Evolutionary conservation across 495 filamentous ascomycete genomes (phyloP), one percentile per base, ranked within the genome.

Genomic region (Aspergillus cristatus): DNA sequence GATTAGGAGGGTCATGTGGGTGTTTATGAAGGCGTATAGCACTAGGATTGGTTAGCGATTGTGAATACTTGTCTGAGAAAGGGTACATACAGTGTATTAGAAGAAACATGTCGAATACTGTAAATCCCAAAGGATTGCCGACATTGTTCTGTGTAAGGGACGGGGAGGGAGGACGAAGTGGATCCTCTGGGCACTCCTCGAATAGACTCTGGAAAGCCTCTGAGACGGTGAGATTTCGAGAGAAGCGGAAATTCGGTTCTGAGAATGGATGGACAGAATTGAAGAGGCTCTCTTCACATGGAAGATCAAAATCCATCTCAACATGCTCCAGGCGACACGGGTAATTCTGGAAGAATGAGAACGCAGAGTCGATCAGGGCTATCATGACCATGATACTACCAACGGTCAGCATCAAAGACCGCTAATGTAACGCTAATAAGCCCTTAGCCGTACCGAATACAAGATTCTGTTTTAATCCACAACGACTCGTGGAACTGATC

Each of bases 391-490:
- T 58, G 3, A 57, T 60, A 4, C 65, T 69, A 22, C 3, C 16
- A 2, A 26, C 5, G 2, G 34, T 65, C 25, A 63, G 48, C 25
- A 1, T 2, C 7, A 22, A 17, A n/a, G n/a, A n/a, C n/a, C n/a
- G 29, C 3, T 14, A 18, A 28, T 4, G 15, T 8, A 7, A 16
- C 2, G 25, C 8, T n/a, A n/a, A n/a, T n/a, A n/a, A 8, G 20
- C 8, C 4, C 4, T 24, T 8, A 24, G 20, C 42, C 50, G 6
- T 47, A 67, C 65, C 65, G 55, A 33, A 70, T 60, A 6, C 62
- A 60, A 46, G 54, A 65, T 33, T 70, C 65, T 34, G 45, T 65
- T 42, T 67, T 63, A 34, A 69, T 69, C 65, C 65, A 70, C 10
- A 58, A 17, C 5, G 34, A 34, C 42, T 70, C 63, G 7, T 51